These are phyloP conservation scores for Trichoderma hamatum DNA, from an alignment of 2,329 filamentous ascomycete species.

Conservation along the genomic window DNA sequence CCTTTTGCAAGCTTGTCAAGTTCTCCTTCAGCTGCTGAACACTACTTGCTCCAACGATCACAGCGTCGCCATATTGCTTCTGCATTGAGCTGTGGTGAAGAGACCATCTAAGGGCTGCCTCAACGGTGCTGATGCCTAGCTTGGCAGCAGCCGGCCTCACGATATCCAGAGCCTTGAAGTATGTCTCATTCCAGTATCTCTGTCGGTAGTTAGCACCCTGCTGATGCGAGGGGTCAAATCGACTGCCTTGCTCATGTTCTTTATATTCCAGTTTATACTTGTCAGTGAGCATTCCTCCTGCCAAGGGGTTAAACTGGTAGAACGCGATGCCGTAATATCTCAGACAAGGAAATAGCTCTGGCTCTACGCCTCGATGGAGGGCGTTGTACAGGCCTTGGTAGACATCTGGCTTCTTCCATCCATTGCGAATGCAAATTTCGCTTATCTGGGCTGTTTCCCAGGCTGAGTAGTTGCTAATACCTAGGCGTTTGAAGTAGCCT, in stretches of 20 bases:
- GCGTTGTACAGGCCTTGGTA: slow-evolving; percentile 72
- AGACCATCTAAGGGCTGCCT: slow-evolving; percentile 26
- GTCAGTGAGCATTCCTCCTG: slow-evolving; percentile 70
- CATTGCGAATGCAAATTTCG: slow-evolving; percentile 66
- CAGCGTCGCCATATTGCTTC: slow-evolving; percentile 16
- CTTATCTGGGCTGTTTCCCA: slow-evolving; percentile 78
- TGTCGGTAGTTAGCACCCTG: slow-evolving; percentile 21
- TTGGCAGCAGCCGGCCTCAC: slow-evolving; percentile 21
- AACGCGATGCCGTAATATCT: slow-evolving; percentile 69
- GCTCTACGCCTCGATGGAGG: slow-evolving; percentile 59
- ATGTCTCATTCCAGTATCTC: slow-evolving; percentile 27
- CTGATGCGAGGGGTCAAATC: slow-evolving; percentile 21
- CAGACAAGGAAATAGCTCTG: slow-evolving; percentile 67
- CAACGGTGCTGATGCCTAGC: slow-evolving; percentile 17
- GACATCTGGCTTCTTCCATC: slow-evolving; percentile 71
- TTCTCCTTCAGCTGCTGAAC: slow-evolving; percentile 20
- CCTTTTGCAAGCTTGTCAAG: slow-evolving; percentile 22
- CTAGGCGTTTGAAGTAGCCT: slow-evolving; percentile 72
- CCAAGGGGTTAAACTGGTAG: slow-evolving; percentile 72
- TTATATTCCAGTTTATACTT: slow-evolving; percentile 45
- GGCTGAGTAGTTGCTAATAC: slow-evolving; percentile 72
- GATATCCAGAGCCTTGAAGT: slow-evolving; percentile 26
- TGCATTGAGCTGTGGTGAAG: slow-evolving; percentile 21
- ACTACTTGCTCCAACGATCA: slow-evolving; percentile 27
- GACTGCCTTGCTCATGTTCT: slow-evolving; percentile 21